Conservation (phyloP, 2,329 filamentous ascomycete genomes). For the Colletotrichum navitas region DNA sequence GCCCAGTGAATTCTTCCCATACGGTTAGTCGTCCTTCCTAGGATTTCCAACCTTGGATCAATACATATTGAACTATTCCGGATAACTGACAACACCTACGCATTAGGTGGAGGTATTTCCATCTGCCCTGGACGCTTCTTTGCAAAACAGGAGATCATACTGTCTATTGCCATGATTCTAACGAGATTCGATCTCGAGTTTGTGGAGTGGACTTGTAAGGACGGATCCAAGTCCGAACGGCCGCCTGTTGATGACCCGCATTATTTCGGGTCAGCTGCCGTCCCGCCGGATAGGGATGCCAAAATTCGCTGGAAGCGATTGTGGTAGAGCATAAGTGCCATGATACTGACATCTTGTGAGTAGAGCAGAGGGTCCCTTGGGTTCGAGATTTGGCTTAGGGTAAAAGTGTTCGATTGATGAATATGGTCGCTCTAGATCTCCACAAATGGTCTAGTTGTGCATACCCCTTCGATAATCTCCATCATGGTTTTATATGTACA, state of each 20-base stretch:
- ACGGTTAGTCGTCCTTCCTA: constrained; percentile 16
- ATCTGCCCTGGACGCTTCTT: constrained; percentile 56
- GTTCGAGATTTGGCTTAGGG: background rate
- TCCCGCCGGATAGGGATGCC: constrained; percentile 39
- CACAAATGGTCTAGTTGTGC: no score
- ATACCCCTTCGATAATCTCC: background rate
- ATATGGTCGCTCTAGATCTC: no score
- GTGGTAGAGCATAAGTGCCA: background rate
- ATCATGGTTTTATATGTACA: background rate
- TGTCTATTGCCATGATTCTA: constrained; percentile 50
- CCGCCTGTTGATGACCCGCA: constrained; percentile 27
- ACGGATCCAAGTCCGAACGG: constrained; percentile 25
- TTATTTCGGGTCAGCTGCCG: constrained; percentile 35
- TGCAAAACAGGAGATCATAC: constrained; percentile 56
- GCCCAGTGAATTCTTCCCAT: constrained; percentile 34
- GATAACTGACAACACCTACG: background rate
- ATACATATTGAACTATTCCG: accelerated
- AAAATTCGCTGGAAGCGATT: constrained; percentile 32
- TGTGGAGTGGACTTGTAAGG: constrained; percentile 35
- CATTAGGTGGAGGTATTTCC: constrained; percentile 49
- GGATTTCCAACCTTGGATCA: no score
- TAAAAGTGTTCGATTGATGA: background rate
- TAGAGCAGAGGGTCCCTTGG: background rate
- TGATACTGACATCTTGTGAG: background rate
- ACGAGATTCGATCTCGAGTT: constrained; percentile 51